Conservation (phyloP, 495 filamentous ascomycete species). For the Aspergillus asperescens region DNA sequence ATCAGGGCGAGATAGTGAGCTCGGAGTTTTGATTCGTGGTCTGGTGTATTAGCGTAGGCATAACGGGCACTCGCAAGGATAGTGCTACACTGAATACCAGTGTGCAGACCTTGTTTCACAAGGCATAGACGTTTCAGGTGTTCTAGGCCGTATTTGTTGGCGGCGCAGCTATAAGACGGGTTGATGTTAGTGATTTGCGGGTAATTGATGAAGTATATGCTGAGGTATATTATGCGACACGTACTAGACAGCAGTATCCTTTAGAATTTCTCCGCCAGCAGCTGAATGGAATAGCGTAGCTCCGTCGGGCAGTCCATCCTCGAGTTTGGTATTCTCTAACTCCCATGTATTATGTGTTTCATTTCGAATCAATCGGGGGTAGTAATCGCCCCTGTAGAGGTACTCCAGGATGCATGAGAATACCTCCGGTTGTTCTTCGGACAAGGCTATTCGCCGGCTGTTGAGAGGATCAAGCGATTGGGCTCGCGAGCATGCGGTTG, state of each 20-base stretch:
- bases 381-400: constrained; percentile 93
- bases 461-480: constrained; percentile 16
- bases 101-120: constrained; percentile 79
- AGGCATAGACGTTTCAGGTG: constrained; percentile 79
- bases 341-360: constrained; percentile 63
- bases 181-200: constrained; percentile 3
- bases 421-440: constrained; percentile 81
- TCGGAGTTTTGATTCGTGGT: constrained; percentile 79
- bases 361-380: constrained; percentile 67
- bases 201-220: neutral
- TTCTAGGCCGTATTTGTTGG: constrained; percentile 72
- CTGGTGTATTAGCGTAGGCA: constrained; percentile 83
- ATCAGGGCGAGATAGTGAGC: constrained; percentile 92
- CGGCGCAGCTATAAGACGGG: constrained; percentile 57
- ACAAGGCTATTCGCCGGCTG: constrained; percentile 61
- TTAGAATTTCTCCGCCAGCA: constrained; percentile 64
- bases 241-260: constrained; percentile 82
- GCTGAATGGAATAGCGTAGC: constrained; percentile 65
- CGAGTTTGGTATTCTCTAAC: constrained; percentile 51
- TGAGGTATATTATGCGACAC: constrained; percentile 11
- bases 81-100: constrained; percentile 74
- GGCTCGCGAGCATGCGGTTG: constrained; percentile 23
- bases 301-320: constrained; percentile 38
- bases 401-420: constrained; percentile 89
- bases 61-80: constrained; percentile 79